Conservation (phyloP, 1,284 basidiomycete species). For the Papiliotrema nemorosa region DNA sequence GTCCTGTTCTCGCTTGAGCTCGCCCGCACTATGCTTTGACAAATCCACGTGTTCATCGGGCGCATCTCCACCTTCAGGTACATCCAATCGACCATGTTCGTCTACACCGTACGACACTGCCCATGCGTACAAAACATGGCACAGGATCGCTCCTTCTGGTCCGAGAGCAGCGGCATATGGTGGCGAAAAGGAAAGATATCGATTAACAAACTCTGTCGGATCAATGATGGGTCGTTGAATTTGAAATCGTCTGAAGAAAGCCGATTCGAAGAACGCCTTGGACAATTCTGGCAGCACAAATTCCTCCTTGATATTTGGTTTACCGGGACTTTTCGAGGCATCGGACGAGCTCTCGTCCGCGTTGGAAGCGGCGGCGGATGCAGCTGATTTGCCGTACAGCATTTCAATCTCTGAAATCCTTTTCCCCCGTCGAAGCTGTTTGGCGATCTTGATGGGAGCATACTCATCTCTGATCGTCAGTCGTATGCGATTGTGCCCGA, state of each 20-base stretch:
- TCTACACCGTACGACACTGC: slow-evolving; percentile 79
- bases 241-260: slow-evolving; percentile 75
- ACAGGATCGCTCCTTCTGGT: slow-evolving; percentile 50
- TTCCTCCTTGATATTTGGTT: slow-evolving; percentile 18
- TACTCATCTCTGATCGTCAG: slow-evolving; percentile 65
- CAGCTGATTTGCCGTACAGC: slow-evolving; percentile 35
- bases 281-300: slow-evolving; percentile 63
- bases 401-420: slow-evolving; percentile 73
- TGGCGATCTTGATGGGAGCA: slow-evolving; percentile 79
- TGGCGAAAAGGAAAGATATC: slow-evolving; percentile 51
- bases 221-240: slow-evolving; percentile 60
- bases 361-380: slow-evolving; percentile 28
- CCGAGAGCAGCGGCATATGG: slow-evolving; percentile 59
- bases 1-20: slow-evolving; percentile 46
- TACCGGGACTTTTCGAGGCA: slow-evolving; percentile 11
- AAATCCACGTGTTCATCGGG: slow-evolving; percentile 20
- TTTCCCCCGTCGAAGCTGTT: slow-evolving; percentile 73
- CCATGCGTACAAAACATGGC: slow-evolving; percentile 68
- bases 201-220: slow-evolving; percentile 65
- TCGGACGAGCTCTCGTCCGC: slow-evolving; percentile 16
- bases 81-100: slow-evolving; percentile 59
- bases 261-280: slow-evolving; percentile 71
- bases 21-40: slow-evolving; percentile 16
- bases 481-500: neutral
- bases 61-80: slow-evolving; percentile 31